phyloP scores from a whole-genome alignment of 1,139 yeast genomes.

The Yamadazyma spencermartinsiae region DNA sequence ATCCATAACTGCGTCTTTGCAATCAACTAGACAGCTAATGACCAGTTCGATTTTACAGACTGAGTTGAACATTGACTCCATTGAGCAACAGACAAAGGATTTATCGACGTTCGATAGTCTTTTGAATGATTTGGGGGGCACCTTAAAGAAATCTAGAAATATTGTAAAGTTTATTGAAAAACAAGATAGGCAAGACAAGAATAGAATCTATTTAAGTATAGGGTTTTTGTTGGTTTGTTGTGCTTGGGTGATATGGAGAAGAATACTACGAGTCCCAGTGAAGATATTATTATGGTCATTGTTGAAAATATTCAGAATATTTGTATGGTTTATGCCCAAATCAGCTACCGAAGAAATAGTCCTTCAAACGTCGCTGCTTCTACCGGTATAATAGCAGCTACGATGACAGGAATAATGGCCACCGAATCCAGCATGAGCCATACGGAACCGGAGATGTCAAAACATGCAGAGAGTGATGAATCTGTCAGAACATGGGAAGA shows the following conservation, averaged over 20 bases:
- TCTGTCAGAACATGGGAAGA: constrained; percentile 14
- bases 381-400: background rate
- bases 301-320: constrained; percentile 46
- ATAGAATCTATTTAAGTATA: constrained; percentile 57
- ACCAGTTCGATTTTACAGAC: constrained; percentile 58
- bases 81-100: constrained; percentile 59
- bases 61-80: constrained; percentile 59
- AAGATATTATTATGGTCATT: constrained; percentile 59
- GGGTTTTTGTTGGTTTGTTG: constrained; percentile 58
- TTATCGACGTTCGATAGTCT: constrained; percentile 55
- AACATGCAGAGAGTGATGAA: constrained; percentile 10
- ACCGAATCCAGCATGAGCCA: background rate
- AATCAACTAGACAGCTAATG: constrained; percentile 55
- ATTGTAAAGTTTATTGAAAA: constrained; percentile 66
- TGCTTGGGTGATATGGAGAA: constrained; percentile 64
- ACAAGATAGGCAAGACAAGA: constrained; percentile 64
- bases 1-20: constrained; percentile 53
- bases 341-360: background rate
- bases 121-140: constrained; percentile 52
- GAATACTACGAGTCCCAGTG: constrained; percentile 60
- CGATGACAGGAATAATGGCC: constrained; percentile 1
- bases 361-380: background rate
- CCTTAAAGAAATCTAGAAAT: constrained; percentile 54
- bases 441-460: constrained; percentile 12
- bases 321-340: constrained; percentile 25